A percentile compares a stretch with the other conserved stretches of the same genome.
Conservation (phyloP, 2,329 filamentous ascomycete genomes). For the Neonectria magnoliae region DNA sequence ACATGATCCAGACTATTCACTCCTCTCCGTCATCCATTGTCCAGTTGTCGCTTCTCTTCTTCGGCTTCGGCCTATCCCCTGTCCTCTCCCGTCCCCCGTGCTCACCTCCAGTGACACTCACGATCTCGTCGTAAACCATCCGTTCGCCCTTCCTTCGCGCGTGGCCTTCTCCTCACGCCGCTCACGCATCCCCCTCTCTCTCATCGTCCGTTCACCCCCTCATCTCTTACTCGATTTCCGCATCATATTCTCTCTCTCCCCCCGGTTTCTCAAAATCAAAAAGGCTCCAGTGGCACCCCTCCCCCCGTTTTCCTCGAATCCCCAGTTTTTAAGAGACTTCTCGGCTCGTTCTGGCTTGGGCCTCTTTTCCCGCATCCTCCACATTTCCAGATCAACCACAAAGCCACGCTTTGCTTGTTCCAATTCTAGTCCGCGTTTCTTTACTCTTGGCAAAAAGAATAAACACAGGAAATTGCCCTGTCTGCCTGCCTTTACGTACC, state of each 20-base stretch:
- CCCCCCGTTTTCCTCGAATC: neutral
- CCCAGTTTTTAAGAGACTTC: constrained; percentile 3
- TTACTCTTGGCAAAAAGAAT: neutral
- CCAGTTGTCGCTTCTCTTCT: constrained; percentile 1
- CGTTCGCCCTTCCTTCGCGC: constrained; percentile 17
- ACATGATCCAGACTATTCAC: constrained; percentile 26
- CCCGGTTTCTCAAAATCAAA: constrained; percentile 4
- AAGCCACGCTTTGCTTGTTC: neutral
- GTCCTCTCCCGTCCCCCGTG: neutral
- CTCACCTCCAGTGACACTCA: constrained; percentile 25
- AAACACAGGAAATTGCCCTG: neutral
- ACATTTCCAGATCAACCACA: neutral
- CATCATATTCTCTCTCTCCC: constrained; percentile 4
- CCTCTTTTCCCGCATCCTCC: neutral
- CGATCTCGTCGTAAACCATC: constrained; percentile 24
- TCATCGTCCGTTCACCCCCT: constrained; percentile 12
- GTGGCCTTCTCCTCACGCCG: constrained; percentile 1
- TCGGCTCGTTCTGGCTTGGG: constrained; percentile 1
- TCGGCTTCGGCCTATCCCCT: constrained; percentile 10
- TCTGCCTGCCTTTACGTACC: constrained; percentile 4
- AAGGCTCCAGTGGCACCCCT: neutral
- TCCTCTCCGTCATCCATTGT: neutral
- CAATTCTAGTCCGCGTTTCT: neutral
- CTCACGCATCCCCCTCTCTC: constrained; percentile 3
- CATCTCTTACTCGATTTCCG: constrained; percentile 13